phyloP scores from a whole-genome alignment of 257 asterid genomes.

The Plantago major region DNA sequence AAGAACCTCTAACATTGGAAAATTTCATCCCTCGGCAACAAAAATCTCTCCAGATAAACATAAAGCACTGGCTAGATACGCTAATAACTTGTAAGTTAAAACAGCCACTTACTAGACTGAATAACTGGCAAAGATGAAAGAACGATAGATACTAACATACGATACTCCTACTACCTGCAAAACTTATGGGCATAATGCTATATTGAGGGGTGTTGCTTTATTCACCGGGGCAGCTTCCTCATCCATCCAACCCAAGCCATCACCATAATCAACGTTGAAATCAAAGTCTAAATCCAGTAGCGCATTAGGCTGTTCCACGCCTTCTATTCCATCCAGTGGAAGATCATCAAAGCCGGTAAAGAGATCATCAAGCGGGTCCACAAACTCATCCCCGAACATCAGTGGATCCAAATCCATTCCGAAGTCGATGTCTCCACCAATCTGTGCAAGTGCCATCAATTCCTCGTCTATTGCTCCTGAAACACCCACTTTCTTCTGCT shows the following conservation, averaged over 20 bases:
- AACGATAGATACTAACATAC: slow-evolving; percentile 7
- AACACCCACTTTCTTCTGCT: slow-evolving; percentile 19
- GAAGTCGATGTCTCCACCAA: slow-evolving; percentile 46
- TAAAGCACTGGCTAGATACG: slow-evolving; percentile 13
- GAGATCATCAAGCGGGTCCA: slow-evolving; percentile 40
- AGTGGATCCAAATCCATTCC: slow-evolving; percentile 48
- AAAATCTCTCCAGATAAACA: slow-evolving; percentile 23
- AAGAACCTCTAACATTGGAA: slow-evolving; percentile 14
- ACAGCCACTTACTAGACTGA: too few species aligned
- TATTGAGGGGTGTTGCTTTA: slow-evolving; percentile 55
- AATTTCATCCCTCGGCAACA: slow-evolving; percentile 20
- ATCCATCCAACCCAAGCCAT: slow-evolving; percentile 57
- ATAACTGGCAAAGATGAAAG: too few species aligned
- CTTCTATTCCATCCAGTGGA: slow-evolving; percentile 39
- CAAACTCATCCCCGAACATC: slow-evolving; percentile 27
- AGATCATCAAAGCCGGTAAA: slow-evolving; percentile 34
- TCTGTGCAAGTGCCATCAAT: slow-evolving; percentile 31
- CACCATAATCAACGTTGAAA: slow-evolving; percentile 50
- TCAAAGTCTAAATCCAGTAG: slow-evolving; percentile 61
- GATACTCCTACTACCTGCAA: slow-evolving; percentile 47
- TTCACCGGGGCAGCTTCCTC: slow-evolving; percentile 38
- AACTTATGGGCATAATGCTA: slow-evolving; percentile 71
- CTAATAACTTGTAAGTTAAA: slow-evolving; percentile 5
- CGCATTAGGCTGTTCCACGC: slow-evolving; percentile 22
- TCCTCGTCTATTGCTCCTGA: slow-evolving; percentile 24